Percentiles rank a stretch among this genome's conserved stretches.
phyloP scores from a whole-genome alignment of 2,329 filamentous ascomycete species.

The Diplodia corticola region DNA sequence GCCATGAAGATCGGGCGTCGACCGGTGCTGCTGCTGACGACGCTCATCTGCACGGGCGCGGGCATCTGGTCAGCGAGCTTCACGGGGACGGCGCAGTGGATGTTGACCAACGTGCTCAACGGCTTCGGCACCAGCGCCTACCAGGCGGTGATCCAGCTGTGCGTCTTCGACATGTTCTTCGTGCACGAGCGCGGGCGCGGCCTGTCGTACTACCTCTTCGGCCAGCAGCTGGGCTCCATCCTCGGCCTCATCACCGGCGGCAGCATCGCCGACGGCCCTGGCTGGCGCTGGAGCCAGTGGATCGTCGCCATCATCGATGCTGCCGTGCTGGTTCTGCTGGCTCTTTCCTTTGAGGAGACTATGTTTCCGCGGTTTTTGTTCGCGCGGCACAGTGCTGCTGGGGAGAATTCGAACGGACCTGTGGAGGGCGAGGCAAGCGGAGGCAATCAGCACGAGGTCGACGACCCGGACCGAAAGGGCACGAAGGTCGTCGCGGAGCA shows the following conservation, averaged over 20 bases:
- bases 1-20: constrained; percentile 43
- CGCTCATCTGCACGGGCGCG: constrained; percentile 34
- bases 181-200: constrained; percentile 41
- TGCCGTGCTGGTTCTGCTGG: constrained; percentile 25
- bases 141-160: constrained; percentile 43
- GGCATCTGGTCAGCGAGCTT: constrained; percentile 38
- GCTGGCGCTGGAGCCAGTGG: constrained; percentile 40
- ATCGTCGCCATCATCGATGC: constrained; percentile 36
- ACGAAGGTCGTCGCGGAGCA: neutral
- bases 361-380: constrained; percentile 40
- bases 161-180: constrained; percentile 46
- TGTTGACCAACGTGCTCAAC: constrained; percentile 33
- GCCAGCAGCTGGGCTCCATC: constrained; percentile 43
- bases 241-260: constrained; percentile 42
- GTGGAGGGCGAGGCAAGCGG: too few species aligned
- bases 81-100: constrained; percentile 35
- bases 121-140: constrained; percentile 42
- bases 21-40: constrained; percentile 40
- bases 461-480: constrained; percentile 11
- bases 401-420: neutral
- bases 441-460: neutral
- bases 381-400: neutral
- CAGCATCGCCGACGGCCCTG: constrained; percentile 37
- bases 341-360: constrained; percentile 39
- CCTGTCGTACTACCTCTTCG: constrained; percentile 43